Conservation (phyloP, 1,284 basidiomycete species). For the Anthracocystis setariae region DNA sequence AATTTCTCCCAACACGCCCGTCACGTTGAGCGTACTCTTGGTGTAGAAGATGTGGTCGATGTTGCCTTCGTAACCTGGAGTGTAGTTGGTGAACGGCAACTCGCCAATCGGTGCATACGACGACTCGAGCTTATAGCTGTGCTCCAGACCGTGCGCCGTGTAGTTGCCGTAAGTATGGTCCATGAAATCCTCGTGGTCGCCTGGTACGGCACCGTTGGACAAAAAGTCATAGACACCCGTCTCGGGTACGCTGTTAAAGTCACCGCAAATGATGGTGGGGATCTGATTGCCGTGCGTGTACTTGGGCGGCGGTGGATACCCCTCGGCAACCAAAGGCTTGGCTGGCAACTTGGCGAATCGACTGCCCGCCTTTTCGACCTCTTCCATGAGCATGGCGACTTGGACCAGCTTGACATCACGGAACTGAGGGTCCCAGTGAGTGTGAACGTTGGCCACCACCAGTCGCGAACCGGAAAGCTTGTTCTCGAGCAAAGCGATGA, state of each 20-base stretch:
- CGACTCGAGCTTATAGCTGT: slow-evolving; percentile 83
- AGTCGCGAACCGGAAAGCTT: slow-evolving; percentile 84
- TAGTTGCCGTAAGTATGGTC: slow-evolving; percentile 89
- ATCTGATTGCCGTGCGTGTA: slow-evolving; percentile 88
- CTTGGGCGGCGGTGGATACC: slow-evolving; percentile 71
- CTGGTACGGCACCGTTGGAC: slow-evolving; percentile 74
- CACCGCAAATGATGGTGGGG: slow-evolving; percentile 88
- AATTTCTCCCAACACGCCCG: slow-evolving; percentile 86
- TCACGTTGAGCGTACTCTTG: slow-evolving; percentile 80
- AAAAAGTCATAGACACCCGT: slow-evolving; percentile 95
- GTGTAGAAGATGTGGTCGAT: slow-evolving; percentile 97
- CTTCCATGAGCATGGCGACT: slow-evolving; percentile 88
- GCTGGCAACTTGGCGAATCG: slow-evolving; percentile 87
- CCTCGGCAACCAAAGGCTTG: slow-evolving; percentile 69
- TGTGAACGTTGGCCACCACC: slow-evolving; percentile 89
- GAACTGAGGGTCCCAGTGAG: slow-evolving; percentile 92
- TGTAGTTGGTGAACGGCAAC: slow-evolving; percentile 87
- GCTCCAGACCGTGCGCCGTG: slow-evolving; percentile 86
- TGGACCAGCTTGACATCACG: slow-evolving; percentile 98
- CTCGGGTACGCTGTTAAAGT: slow-evolving; percentile 89
- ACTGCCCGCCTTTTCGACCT: slow-evolving; percentile 86
- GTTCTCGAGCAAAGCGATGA: slow-evolving; percentile 87
- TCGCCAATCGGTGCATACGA: slow-evolving; percentile 73
- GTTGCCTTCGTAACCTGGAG: slow-evolving; percentile 74
- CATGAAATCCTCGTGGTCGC: slow-evolving; percentile 92